Evolutionary conservation across 495 filamentous ascomycete species (phyloP).

Genomic region (Aspergillus bertholletiae): DNA sequence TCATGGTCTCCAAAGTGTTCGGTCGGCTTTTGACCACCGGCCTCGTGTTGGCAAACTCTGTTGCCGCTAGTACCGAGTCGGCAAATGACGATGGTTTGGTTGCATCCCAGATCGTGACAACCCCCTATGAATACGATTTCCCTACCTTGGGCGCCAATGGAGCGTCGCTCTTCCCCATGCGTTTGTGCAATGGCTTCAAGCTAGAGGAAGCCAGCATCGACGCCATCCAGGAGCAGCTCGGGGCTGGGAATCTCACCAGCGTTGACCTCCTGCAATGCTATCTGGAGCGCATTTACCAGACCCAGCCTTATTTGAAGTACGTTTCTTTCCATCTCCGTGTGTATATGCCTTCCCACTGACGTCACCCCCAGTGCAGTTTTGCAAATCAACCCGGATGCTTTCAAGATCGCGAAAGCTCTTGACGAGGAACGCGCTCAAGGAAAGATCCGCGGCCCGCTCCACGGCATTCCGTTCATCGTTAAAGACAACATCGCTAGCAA

Average conservation of each 20-base stretch:
- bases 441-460: slow-evolving; percentile 55
- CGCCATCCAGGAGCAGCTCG: slow-evolving; percentile 45
- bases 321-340: slow-evolving; percentile 1
- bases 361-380: slow-evolving; percentile 44
- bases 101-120: slow-evolving; percentile 27
- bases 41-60: background rate
- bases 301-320: slow-evolving; percentile 57
- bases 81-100: slow-evolving; percentile 8
- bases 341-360: background rate
- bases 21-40: background rate
- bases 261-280: slow-evolving; percentile 51
- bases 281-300: slow-evolving; percentile 49
- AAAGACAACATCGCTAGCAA: slow-evolving; percentile 74
- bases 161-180: slow-evolving; percentile 53
- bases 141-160: slow-evolving; percentile 31
- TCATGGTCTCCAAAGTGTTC: background rate
- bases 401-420: slow-evolving; percentile 52
- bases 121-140: slow-evolving; percentile 42
- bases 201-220: slow-evolving; percentile 64
- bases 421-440: slow-evolving; percentile 57
- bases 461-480: slow-evolving; percentile 70
- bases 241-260: slow-evolving; percentile 40
- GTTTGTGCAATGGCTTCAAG: slow-evolving; percentile 53
- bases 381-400: slow-evolving; percentile 59
- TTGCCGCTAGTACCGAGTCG: background rate